Percentiles rank a stretch among this genome's conserved stretches.
Conservation (phyloP, 352 stramenopile genomes). For the Globisporangium lucens region DNA sequence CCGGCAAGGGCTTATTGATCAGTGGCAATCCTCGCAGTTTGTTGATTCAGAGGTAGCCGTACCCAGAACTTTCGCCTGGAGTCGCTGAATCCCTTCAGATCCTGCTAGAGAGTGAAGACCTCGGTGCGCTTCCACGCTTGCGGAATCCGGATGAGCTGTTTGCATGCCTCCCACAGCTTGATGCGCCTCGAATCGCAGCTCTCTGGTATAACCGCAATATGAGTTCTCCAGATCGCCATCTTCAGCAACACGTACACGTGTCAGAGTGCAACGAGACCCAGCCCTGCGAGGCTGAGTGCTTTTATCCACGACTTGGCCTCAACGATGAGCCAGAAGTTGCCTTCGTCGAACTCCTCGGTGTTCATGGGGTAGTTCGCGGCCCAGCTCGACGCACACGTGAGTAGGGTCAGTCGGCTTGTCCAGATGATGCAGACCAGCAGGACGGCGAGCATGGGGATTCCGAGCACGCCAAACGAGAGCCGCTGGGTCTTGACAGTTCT, state of each 20-base stretch:
- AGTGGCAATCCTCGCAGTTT: too few relatives aligned
- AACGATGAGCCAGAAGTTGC: slow-evolving; percentile 43
- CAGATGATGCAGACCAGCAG: slow-evolving; percentile 24
- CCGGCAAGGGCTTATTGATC: too few relatives aligned
- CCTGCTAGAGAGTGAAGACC: neutral
- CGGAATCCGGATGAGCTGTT: too few relatives aligned
- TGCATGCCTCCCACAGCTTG: too few relatives aligned
- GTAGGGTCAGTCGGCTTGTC: slow-evolving; percentile 29
- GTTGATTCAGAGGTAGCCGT: too few relatives aligned
- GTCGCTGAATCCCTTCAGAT: slow-evolving; percentile 3
- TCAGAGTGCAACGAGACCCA: slow-evolving; percentile 16
- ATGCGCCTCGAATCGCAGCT: too few relatives aligned
- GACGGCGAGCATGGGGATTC: slow-evolving; percentile 17
- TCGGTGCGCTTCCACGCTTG: too few relatives aligned
- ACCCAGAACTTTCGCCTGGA: neutral
- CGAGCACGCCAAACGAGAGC: slow-evolving; percentile 22
- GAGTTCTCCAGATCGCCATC: slow-evolving; percentile 21
- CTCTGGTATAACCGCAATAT: too few relatives aligned
- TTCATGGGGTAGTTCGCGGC: slow-evolving; percentile 49
- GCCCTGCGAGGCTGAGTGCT: slow-evolving; percentile 12
- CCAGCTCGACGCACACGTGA: slow-evolving; percentile 26
- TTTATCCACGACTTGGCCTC: slow-evolving; percentile 15
- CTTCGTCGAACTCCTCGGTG: slow-evolving; percentile 40
- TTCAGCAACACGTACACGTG: slow-evolving; percentile 25
- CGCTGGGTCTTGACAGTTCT: neutral